These are phyloP conservation scores for Penicillium sp. DNA, from an alignment of 2,329 filamentous ascomycete species.

Conservation along the genomic window DNA sequence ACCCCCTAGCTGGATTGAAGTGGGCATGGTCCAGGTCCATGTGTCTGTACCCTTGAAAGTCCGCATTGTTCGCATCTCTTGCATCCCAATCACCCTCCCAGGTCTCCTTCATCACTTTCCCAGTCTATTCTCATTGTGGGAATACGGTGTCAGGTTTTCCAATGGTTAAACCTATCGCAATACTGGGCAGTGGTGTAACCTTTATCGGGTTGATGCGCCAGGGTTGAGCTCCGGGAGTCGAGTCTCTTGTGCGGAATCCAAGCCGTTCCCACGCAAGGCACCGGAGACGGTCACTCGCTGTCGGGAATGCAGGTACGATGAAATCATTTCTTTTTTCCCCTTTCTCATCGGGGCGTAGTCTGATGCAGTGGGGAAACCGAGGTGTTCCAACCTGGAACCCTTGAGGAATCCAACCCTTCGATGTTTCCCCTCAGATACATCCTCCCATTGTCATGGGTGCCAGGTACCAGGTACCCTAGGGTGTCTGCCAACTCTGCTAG, in stretches of 20 bases:
- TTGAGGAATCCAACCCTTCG: background rate
- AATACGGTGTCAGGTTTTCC: too few relatives aligned
- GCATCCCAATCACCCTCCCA: background rate
- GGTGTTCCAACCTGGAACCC: background rate
- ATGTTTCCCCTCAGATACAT: background rate
- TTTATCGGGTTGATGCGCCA: background rate
- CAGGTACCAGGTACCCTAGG: too few relatives aligned
- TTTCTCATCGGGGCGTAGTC: background rate
- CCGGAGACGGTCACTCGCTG: background rate
- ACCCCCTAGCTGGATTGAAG: background rate
- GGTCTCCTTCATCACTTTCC: background rate
- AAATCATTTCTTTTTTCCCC: background rate
- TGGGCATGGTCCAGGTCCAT: background rate
- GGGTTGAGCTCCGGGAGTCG: background rate
- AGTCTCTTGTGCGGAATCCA: constrained; percentile 8
- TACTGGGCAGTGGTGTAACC: background rate
- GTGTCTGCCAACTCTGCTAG: too few relatives aligned
- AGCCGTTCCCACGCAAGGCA: constrained; percentile 13
- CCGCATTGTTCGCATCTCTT: background rate
- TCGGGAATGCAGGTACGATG: constrained; percentile 19
- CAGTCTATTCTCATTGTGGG: too few relatives aligned
- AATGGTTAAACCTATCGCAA: too few relatives aligned
- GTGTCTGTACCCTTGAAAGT: background rate
- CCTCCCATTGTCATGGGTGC: too few relatives aligned
- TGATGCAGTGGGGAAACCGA: background rate